Evolutionary conservation across 331 rosid species (phyloP).

Genomic region (Rosa hybrid): DNA sequence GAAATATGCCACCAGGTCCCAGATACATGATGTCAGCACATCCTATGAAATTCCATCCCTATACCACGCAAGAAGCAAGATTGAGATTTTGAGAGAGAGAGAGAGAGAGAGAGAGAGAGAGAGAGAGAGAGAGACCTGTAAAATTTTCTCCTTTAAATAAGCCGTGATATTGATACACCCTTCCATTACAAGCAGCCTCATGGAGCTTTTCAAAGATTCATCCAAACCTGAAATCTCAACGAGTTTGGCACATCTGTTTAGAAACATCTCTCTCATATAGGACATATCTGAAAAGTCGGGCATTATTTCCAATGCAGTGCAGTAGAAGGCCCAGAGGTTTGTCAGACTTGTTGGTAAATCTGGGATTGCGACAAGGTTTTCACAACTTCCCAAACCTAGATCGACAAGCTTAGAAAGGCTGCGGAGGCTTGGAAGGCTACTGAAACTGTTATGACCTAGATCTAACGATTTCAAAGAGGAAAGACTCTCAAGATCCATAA

Average conservation of each 20-base stretch:
- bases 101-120: neutral
- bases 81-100: neutral
- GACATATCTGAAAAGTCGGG: neutral
- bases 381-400: neutral
- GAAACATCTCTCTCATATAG: neutral
- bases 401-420: neutral
- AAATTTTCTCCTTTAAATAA: neutral
- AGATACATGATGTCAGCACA: too few relatives aligned
- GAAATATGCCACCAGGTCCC: neutral
- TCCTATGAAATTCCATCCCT: neutral
- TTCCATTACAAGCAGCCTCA: neutral
- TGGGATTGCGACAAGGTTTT: neutral
- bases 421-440: neutral
- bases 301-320: neutral
- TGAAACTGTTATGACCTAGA: neutral
- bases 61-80: neutral
- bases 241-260: neutral
- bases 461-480: neutral
- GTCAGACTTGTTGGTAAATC: neutral
- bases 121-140: neutral
- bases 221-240: neutral
- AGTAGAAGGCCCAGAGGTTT: rapidly evolving
- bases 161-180: neutral
- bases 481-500: neutral
- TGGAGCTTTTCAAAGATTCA: neutral